Conservation (phyloP, 1,284 basidiomycete genomes). For the Marasmius tenuissimus region DNA sequence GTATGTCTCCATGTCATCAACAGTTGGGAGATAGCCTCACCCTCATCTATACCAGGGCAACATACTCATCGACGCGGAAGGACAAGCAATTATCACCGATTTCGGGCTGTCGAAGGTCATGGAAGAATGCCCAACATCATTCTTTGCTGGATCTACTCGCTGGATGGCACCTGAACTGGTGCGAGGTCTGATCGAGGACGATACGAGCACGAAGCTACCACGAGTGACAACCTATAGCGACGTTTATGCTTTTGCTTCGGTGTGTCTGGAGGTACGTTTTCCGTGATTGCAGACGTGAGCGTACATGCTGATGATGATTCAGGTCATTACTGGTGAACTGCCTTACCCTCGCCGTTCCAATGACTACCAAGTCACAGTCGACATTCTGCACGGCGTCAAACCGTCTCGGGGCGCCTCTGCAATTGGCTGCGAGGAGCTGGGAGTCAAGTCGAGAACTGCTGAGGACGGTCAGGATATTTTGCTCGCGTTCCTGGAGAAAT, state of each 20-base stretch:
- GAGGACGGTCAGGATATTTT: not conserved
- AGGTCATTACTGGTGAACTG: slow-evolving; percentile 6
- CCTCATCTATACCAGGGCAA: slow-evolving; percentile 39
- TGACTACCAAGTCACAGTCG: slow-evolving; percentile 1
- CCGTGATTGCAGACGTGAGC: not conserved
- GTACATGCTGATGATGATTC: not conserved
- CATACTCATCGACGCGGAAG: slow-evolving; percentile 51
- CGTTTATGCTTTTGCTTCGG: slow-evolving; percentile 56
- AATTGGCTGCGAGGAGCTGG: not conserved
- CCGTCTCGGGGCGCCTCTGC: not conserved
- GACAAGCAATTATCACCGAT: slow-evolving; percentile 53
- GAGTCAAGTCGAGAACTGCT: not conserved
- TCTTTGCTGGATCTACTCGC: slow-evolving; percentile 51
- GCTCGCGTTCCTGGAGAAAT: not conserved
- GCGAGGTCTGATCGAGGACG: slow-evolving; percentile 46
- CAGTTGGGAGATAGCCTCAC: not conserved
- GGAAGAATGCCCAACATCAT: slow-evolving; percentile 49
- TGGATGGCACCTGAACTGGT: slow-evolving; percentile 60
- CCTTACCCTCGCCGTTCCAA: not conserved
- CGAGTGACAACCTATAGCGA: slow-evolving; percentile 51
- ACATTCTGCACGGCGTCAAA: not conserved
- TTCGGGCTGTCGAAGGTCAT: slow-evolving; percentile 59
- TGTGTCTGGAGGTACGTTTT: slow-evolving; percentile 52
- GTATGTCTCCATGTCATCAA: slow-evolving; percentile 28
- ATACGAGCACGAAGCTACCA: slow-evolving; percentile 28